Evolutionary conservation across 139 green algal genomes (phyloP), one percentile per base, ranked within the genome.

Genomic region (Chlamydomonas schloesseri): DNA sequence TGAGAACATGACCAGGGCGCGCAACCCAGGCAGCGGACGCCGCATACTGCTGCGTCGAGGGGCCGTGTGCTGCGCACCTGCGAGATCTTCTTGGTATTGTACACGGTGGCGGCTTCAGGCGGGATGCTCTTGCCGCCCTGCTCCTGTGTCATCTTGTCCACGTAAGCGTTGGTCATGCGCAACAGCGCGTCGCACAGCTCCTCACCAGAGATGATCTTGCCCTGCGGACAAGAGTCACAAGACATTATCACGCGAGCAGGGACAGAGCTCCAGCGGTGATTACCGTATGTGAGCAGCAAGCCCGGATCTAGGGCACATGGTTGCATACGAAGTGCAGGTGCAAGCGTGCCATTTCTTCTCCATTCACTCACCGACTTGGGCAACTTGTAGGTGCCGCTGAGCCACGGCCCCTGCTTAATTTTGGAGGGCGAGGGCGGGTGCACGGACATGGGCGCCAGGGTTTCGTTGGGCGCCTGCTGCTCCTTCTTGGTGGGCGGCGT

Each of bases 191-290:
- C 50, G 62, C 78, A 90, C 62, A 90, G 80, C 80, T 90, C 86
- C 80, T 90, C 74, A 33, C 75, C 86, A 37, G 60, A 84, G 79
- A 90, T 90, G 72, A 90, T 80, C 60, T 81, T 71, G 79, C 86
- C 86, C 86, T 90, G 83, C 64, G 65, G 6, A 50, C 6, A 50
- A 50, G 8, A 5, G 42, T 50, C 42, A 50, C 42, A 50, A 50
- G 42, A 8, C 31, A 69, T 69, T n/a, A n/a, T n/a, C n/a, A n/a
- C n/a, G n/a, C n/a, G n/a, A n/a, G n/a, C n/a, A n/a, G n/a, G n/a
- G n/a, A n/a, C n/a, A n/a, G n/a, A n/a, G n/a, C n/a, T n/a, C n/a
- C n/a, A n/a, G n/a, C n/a, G n/a, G n/a, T n/a, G n/a, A n/a, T n/a
- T n/a, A n/a, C n/a, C n/a, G n/a, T n/a, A n/a, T n/a, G n/a, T n/a